phyloP scores from a whole-genome alignment of 495 filamentous ascomycete genomes.

The Penicillium angulare region DNA sequence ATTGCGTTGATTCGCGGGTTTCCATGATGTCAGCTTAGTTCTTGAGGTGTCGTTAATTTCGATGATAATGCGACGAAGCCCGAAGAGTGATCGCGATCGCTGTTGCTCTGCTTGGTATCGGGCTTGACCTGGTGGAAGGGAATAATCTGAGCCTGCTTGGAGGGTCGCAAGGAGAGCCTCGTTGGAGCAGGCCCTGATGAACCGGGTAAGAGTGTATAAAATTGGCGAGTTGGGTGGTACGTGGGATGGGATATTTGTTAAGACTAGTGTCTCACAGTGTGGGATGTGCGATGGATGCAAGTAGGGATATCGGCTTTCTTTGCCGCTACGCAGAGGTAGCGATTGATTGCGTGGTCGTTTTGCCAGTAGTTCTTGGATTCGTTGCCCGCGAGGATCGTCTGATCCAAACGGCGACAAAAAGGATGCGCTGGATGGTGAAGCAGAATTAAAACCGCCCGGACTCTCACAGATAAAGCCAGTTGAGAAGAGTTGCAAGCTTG shows the following conservation, averaged over 20 bases:
- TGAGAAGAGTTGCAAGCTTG: constrained; percentile 9
- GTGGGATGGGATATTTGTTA: constrained; percentile 60
- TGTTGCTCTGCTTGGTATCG: constrained; percentile 41
- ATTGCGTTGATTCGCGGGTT: constrained; percentile 35
- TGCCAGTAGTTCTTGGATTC: constrained; percentile 32
- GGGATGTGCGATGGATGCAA: constrained; percentile 59
- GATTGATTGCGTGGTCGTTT: constrained; percentile 37
- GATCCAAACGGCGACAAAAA: constrained; percentile 27
- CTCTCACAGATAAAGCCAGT: constrained; percentile 7
- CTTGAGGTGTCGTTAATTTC: constrained; percentile 49
- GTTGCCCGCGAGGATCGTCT: constrained; percentile 26
- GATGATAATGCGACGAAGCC: constrained; percentile 54
- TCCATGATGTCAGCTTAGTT: constrained; percentile 31
- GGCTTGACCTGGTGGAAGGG: constrained; percentile 47
- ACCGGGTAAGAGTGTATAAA: constrained; percentile 49
- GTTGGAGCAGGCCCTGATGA: constrained; percentile 59
- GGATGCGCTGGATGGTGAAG: constrained; percentile 4
- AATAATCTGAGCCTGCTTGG: constrained; percentile 52
- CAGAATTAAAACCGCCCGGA: not conserved
- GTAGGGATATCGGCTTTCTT: constrained; percentile 36
- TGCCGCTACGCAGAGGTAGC: constrained; percentile 24
- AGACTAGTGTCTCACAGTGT: constrained; percentile 52
- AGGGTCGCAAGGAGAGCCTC: constrained; percentile 55
- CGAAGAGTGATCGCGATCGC: constrained; percentile 49
- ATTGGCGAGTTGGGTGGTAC: constrained; percentile 43